Percentiles rank a stretch among this genome's conserved stretches.
Conservation (phyloP, 805 yeast species). For the Lipomyces chichibuensis region DNA sequence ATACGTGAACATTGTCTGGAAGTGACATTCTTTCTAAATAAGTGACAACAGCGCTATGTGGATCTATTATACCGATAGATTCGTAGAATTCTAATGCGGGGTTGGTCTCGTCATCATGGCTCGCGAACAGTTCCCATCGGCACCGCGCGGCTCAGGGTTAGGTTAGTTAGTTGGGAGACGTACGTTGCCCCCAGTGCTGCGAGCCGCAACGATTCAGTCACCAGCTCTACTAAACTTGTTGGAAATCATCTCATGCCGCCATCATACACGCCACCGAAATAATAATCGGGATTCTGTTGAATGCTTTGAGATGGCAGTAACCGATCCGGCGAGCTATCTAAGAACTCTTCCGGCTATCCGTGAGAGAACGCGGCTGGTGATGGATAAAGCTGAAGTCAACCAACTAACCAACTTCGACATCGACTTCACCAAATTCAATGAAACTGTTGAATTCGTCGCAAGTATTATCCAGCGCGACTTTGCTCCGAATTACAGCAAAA, state of each 20-base stretch:
- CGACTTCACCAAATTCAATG: slow-evolving; percentile 49
- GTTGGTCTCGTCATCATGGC: neutral
- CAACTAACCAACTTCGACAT: slow-evolving; percentile 52
- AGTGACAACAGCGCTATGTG: neutral
- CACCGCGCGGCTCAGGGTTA: neutral
- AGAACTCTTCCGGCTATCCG: slow-evolving; percentile 60
- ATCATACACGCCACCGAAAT: neutral
- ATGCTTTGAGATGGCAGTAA: neutral
- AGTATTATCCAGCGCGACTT: slow-evolving; percentile 53
- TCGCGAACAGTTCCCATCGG: neutral
- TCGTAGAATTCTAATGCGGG: too few species aligned
- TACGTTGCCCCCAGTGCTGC: too few species aligned
- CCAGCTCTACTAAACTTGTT: too few species aligned
- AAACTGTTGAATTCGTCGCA: slow-evolving; percentile 52
- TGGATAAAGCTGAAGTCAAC: slow-evolving; percentile 47
- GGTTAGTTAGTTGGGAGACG: too few species aligned
- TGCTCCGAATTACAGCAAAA: slow-evolving; percentile 49
- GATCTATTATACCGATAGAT: neutral
- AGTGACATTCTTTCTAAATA: neutral
- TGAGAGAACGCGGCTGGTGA: slow-evolving; percentile 53
- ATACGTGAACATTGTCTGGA: slow-evolving; percentile 32
- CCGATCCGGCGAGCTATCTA: slow-evolving; percentile 43
- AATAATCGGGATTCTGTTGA: too few species aligned
- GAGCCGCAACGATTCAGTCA: too few species aligned
- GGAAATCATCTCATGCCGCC: too few species aligned